Evolutionary conservation across 805 yeast species (phyloP), one percentile per base, ranked within the genome.

Genomic region (Maudiozyma turicensis): DNA sequence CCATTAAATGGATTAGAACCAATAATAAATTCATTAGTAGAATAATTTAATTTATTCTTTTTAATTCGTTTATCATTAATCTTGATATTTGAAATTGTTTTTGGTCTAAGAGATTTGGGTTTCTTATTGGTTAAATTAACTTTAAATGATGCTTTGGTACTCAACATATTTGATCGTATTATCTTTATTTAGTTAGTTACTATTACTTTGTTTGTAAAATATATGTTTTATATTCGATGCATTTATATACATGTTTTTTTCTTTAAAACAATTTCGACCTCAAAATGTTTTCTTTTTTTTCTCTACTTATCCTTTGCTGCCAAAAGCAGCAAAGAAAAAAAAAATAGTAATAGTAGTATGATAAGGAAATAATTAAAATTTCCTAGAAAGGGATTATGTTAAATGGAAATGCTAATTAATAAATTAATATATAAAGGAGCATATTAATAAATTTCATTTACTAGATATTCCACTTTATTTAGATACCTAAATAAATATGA

Each of bases 111-210:
- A 14, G 26, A 15, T 43, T 34, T 33, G 7, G 30, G 7, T 4
- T 32, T 43, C 20, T 41, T 50, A 11, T 43, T 48, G n/a, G 37
- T 48, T 33, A 55, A 15, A 13, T 53, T 49, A 3, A 55, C 55
- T 44, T 50, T 55, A 33, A 55, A 55, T 10, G 49, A 26, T 30
- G 58, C 53, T 39, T 28, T n/a, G 6, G 13, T 32, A 10, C 29
- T 43, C 6, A 29, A 26, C 43, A 40, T 40, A n/a, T 39, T 10
- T 5, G 7, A n/a, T n/a, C n/a, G n/a, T n/a, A n/a, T n/a, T n/a
- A n/a, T n/a, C n/a, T n/a, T n/a, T n/a, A n/a, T n/a, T n/a, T n/a
- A n/a, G n/a, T n/a, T n/a, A n/a, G n/a, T n/a, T n/a, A n/a, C n/a
- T n/a, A 39, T 26, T 8, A 20, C 11, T 9, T 26, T 29, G 9